Evolutionary conservation across 2,329 filamentous ascomycete genomes (phyloP).

Genomic region (Ophiocordyceps robertsii): DNA sequence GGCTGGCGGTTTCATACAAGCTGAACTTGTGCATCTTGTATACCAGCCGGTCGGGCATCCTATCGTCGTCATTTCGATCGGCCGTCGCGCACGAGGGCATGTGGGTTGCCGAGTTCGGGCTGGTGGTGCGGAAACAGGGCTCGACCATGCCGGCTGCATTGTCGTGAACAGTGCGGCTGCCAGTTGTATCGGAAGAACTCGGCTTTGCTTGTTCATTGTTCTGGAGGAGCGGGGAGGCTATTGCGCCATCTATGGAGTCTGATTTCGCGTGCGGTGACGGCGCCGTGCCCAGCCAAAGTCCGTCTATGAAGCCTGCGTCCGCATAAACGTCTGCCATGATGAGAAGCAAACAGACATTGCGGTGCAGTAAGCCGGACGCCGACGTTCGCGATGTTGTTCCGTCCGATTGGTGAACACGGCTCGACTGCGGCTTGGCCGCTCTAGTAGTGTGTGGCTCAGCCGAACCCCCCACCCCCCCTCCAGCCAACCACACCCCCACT

Average conservation of each 20-base stretch:
- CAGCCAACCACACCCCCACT: no score
- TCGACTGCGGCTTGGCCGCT: no score
- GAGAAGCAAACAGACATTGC: no score
- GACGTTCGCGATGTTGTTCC: no score
- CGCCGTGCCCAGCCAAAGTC: neutral
- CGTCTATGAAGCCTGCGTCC: neutral
- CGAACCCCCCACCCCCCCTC: no score
- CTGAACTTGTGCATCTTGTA: slow-evolving; percentile 90
- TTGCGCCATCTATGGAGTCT: neutral
- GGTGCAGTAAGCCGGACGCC: no score
- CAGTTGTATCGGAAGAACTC: slow-evolving; percentile 11
- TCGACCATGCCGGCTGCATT: slow-evolving; percentile 44
- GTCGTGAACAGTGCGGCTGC: slow-evolving; percentile 24
- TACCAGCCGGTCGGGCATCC: slow-evolving; percentile 22
- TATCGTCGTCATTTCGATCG: slow-evolving; percentile 15
- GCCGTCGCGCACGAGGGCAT: slow-evolving; percentile 3
- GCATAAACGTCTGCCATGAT: no score
- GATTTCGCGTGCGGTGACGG: neutral
- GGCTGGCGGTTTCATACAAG: slow-evolving; percentile 87
- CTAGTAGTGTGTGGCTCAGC: no score
- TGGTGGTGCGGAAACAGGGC: slow-evolving; percentile 42
- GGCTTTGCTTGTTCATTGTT: slow-evolving; percentile 19
- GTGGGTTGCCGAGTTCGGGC: slow-evolving; percentile 29
- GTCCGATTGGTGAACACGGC: no score
- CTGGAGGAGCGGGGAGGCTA: slow-evolving; percentile 19